Base-by-base conservation (phyloP, 768 basidiomycete species). In the Termitomyces sp. region DNA sequence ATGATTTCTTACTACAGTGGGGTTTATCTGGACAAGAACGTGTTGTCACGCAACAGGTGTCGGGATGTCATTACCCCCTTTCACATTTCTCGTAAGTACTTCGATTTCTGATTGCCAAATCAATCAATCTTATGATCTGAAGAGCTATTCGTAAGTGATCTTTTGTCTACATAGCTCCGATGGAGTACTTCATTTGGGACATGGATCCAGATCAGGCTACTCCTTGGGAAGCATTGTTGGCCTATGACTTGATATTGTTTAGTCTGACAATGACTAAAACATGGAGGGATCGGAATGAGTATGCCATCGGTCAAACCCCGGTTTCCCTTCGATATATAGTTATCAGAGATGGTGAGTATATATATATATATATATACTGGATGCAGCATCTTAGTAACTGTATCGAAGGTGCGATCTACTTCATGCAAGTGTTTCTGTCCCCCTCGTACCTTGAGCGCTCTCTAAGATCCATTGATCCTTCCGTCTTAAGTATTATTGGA, bases 171-270 rank as follows among this genome's bases (percentile, higher is more conserved):
- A 6, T 52, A 37, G 18, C 16, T 28, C 1, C 12, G n/a, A 16
- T n/a, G 4, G 34, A n/a, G 20, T 26, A 7, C 51, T 33, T 18
- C 4, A 29, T 16, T 4, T 15, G 20, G n/a, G n/a, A n/a, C 1
- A n/a, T 28, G 18, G 22, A 33, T 33, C 1, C 24, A 60, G 59
- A 47, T 28, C 45, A 45, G 20, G 60, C 60, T n/a, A 16, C 31
- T 26, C 50, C 59, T 20, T 60, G 60, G 60, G 56, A 54, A 42
- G 52, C 46, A 6, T 51, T 57, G 42, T 36, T 60, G 16, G 52
- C 54, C 12, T 60, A 55, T 29, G 60, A 60, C 28, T 24, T 49
- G 18, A 22, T 57, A 29, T 29, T 60, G 13, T 60, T 60, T 15
- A 18, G 24, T 33, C 52, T 60, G 22, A 57, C 56, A n/a, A 9